Base-by-base conservation (phyloP, 1,139 yeast species). In the Arxiozyma slooffiae region DNA sequence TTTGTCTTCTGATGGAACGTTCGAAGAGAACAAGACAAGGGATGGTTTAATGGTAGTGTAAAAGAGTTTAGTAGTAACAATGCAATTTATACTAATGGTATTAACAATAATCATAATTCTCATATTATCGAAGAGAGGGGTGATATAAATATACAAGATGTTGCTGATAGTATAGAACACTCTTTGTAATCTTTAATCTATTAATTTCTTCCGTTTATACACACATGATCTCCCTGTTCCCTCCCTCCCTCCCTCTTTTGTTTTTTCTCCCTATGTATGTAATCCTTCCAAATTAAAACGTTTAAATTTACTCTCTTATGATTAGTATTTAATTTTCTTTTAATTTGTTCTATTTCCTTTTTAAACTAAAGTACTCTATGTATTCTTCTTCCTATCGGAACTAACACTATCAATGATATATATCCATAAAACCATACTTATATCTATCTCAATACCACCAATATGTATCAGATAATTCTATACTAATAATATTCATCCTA, bases 1-100 rank as follows among this genome's bases (percentile, higher is more conserved):
- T 14, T 41, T 37, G 7, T 41, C 44, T 9, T 42, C 30, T 22
- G 47, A 46, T 23, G 49, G 24, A 30, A 45, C 26, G 38, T 14
- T 4, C 37, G 38, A 17, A 14, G n/a, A 8, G 43, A 22, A 21
- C 43, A 38, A 20, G 46, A 41, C 24, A 26, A 47, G 26, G 38
- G 38, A 16, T 23, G 38, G 41, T 30, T 43, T 14, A 41, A 44
- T 9, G 44, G 22, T 21, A 45, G 42, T 1, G 45, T 22, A 38
- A 39, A 34, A 17, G 40, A 43, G 18, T 41, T 18, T 30, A 17
- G 24, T 20, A 39, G 20, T 20, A 9, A 38, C 7, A 38, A 38
- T 38, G 18, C 6, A 18, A 20, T 18, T 38, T 18, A 38, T 38
- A 38, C 17, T 21, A 17, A 21, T 39, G 20, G 20, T 39, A 20